A percentile compares a stretch with the other conserved stretches of the same genome.
Evolutionary conservation across 2,329 filamentous ascomycete species (phyloP).

Genomic region (Fusarium dlaminii): DNA sequence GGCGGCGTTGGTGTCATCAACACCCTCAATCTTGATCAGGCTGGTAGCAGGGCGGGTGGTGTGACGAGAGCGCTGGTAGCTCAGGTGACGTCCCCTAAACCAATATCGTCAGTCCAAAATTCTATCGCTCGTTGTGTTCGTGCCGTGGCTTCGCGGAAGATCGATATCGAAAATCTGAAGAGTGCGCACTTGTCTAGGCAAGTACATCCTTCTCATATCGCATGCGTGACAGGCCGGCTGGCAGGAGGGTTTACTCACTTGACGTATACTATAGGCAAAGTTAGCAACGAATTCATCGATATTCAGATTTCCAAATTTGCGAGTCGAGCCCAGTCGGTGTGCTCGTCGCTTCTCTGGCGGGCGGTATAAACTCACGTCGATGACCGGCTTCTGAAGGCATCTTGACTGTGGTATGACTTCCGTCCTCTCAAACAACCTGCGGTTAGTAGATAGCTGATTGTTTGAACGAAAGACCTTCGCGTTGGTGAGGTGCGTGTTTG

Average conservation of each 20-base stretch:
- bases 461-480: conserved; percentile 59
- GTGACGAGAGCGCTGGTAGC: conserved; percentile 95
- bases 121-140: conserved; percentile 32
- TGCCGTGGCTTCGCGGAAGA: conserved; percentile 36
- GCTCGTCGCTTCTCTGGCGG: conserved; percentile 19
- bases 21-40: conserved; percentile 98
- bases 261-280: conserved; percentile 75
- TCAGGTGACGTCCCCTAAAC: conserved; percentile 92
- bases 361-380: conserved; percentile 75
- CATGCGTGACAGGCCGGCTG: conserved; percentile 17
- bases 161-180: conserved; percentile 38
- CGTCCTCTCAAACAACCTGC: conserved; percentile 59
- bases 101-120: conserved; percentile 45
- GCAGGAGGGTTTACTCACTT: conserved; percentile 71
- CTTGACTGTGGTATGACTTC: conserved; percentile 66
- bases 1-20: conserved; percentile 88
- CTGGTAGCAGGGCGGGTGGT: conserved; percentile 89
- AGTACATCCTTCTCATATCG: conserved; percentile 23
- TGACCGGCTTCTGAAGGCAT: conserved; percentile 91
- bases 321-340: conserved; percentile 4
- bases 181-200: conserved; percentile 22
- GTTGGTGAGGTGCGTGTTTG: conserved; percentile 53
- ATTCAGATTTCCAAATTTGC: conserved; percentile 25
- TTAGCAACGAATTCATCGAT: conserved; percentile 49
- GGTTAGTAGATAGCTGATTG: conserved; percentile 53